Conservation (phyloP, 2,329 filamentous ascomycete species). For the Colletotrichum aenigma region DNA sequence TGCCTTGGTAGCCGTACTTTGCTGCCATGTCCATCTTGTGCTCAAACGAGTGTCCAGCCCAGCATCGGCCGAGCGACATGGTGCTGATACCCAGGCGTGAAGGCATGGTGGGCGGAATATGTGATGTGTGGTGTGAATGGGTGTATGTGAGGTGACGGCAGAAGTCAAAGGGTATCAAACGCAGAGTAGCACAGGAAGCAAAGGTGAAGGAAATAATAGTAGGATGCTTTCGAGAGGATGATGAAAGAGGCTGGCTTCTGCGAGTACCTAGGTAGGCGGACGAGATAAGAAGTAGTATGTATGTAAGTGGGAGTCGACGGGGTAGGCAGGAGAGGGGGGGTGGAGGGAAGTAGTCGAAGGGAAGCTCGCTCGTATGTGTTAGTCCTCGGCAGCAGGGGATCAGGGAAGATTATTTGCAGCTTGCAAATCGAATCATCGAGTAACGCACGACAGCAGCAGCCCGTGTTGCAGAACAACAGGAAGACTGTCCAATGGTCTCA, state of each 20-base stretch:
- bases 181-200: neutral
- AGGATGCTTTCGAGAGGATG: neutral
- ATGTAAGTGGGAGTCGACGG: neutral
- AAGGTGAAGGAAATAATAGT: neutral
- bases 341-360: neutral
- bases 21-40: conserved; percentile 73
- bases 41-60: conserved; percentile 68
- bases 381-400: conserved; percentile 1
- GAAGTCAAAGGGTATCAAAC: neutral
- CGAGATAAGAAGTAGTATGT: neutral
- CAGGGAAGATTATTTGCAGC: conserved; percentile 1
- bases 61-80: conserved; percentile 76
- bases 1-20: conserved; percentile 67
- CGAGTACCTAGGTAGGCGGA: neutral
- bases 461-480: neutral
- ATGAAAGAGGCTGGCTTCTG: neutral
- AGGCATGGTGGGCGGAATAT: conserved; percentile 41
- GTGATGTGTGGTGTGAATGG: neutral
- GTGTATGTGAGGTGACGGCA: neutral
- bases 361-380: conserved; percentile 1
- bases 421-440: neutral
- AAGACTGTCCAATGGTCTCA: neutral
- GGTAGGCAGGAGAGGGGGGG: neutral
- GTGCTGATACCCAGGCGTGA: conserved; percentile 73
- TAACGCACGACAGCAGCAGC: neutral